Base-by-base conservation (phyloP, 495 filamentous ascomycete species). In the Hypoxylon perforatum region DNA sequence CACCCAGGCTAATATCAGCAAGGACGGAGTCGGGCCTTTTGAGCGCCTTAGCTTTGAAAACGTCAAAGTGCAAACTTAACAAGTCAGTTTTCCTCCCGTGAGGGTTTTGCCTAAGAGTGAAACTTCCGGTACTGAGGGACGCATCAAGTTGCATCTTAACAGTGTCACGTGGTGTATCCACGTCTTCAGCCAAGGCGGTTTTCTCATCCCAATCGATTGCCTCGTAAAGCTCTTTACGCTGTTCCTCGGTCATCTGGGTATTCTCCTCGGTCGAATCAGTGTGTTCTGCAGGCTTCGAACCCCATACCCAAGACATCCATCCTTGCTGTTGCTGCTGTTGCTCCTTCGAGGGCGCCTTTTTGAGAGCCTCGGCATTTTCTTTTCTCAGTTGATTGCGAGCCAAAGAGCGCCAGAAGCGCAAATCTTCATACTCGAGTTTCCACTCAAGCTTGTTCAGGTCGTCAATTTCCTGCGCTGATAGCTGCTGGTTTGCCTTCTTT, bases 121-220 rank as follows among this genome's bases (percentile, higher is more conserved):
- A 97, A 74, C 93, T 96, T 28, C 95, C 95, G 6, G 93, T 95
- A 51, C 89, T 90, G 21, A 99, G 87, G 44, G 91, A 92, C 30
- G 94, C 88, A 69, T 98, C 91, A 58, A 98, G 80, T 75, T 97
- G 92, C 72, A 97, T 80, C 78, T 97, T 97, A 55, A 97, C 85
- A 51, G 91, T 92, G 62, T 99, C 96, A 45, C 90, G 87, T 0
- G 95, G 95, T 48, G 91, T 84, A 71, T 98, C 94, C 22, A 99
- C 90, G 54, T 89, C 89, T 63, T 95, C 94, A 0, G 92, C 82
- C 30, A 99, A 83, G 2, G 89, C 89, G 50, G 93, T 91, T 82
- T 97, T 97, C 79, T 99, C 95, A 68, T 99, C 92, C 91, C 93
- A 99, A 71, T 97, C 93, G 66, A 99, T 99, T 33, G 92, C 96